phyloP scores from a whole-genome alignment of 805 yeast genomes.

The Gaillardinia entomophila region DNA sequence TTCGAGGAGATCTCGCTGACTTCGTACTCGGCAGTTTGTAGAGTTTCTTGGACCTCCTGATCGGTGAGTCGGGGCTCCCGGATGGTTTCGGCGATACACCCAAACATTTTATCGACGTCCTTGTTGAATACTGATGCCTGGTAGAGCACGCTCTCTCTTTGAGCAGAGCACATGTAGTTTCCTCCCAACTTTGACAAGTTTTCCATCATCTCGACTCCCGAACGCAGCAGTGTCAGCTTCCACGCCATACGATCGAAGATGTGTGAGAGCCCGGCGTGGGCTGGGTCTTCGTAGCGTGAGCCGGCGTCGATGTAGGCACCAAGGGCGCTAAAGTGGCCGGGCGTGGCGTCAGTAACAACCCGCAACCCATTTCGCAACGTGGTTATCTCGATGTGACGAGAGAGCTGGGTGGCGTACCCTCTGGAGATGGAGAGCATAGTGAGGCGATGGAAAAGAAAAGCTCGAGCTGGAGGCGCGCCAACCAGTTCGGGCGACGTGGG shows the following conservation, averaged over 20 bases:
- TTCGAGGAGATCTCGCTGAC: constrained; percentile 75
- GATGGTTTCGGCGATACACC: constrained; percentile 72
- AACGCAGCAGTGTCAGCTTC: constrained; percentile 55
- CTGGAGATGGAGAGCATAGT: too few species aligned
- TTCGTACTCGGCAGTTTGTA: constrained; percentile 72
- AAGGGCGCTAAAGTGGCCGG: constrained; percentile 86
- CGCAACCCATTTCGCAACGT: constrained; percentile 70
- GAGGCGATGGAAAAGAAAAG: too few species aligned
- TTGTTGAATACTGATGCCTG: constrained; percentile 91
- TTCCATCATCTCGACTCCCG: constrained; percentile 69
- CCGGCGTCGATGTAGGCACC: constrained; percentile 92
- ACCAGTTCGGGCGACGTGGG: too few species aligned
- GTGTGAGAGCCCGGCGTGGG: constrained; percentile 71
- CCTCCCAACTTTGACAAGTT: constrained; percentile 81
- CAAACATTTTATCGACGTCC: constrained; percentile 76
- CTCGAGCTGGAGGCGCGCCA: too few species aligned
- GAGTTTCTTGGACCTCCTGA: constrained; percentile 69
- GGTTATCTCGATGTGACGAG: constrained; percentile 18
- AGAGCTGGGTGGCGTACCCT: background rate
- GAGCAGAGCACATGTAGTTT: constrained; percentile 86
- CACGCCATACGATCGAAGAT: constrained; percentile 81
- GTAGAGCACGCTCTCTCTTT: constrained; percentile 86
- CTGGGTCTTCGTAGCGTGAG: constrained; percentile 66
- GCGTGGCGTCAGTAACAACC: constrained; percentile 78
- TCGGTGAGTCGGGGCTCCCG: constrained; percentile 61